Evolutionary conservation across 2,329 filamentous ascomycete genomes (phyloP), one percentile per base, ranked within the genome.

Genomic region (Lachnellula arida): DNA sequence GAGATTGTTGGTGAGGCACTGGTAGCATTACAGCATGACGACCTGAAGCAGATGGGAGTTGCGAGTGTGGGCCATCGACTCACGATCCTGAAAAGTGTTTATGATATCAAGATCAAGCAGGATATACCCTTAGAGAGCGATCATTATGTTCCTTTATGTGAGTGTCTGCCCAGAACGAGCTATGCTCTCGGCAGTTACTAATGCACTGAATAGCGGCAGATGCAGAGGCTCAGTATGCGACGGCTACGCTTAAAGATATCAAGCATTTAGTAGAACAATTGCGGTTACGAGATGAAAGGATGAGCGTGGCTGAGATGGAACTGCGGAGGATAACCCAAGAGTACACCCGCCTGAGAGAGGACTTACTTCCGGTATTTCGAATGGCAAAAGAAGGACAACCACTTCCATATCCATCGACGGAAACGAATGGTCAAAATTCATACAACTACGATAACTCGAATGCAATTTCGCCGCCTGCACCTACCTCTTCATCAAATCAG

Each of bases 41-140:
- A 97, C 70, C 78, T 99, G 66, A 96, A 95, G 74, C 91, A 95
- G 70, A 93, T 97, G 86, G 92, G 92, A 48, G 89, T 99, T 62
- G 78, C 80, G 60, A 97, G 93, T 74, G 91, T 97, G 48, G 94
- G 94, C 42, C 94, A 99, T 75, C 87, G 94, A 58, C 79, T 99
- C 66, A 96, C 91, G 22, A 95, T 99, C 56, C 80, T 99, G 56
- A 97, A 97, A 76, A 92, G 86, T 67, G 91, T 97, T 53, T 97
- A 97, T 75, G 92, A 97, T 69, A 87, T 94, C 68, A 99, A 99
- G 76, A 87, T 93, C 71, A 91, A 91, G 62, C 92, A 97, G 69
- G 91, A 96, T 66, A 84, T 97, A 58, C 88, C 90, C 15, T 82
- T 97, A 65, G 93, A 97, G 69, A 86, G 87, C 59, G 93, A 97